Conservation (phyloP, 2,329 filamentous ascomycete genomes). For the Fusarium coffeatum region DNA sequence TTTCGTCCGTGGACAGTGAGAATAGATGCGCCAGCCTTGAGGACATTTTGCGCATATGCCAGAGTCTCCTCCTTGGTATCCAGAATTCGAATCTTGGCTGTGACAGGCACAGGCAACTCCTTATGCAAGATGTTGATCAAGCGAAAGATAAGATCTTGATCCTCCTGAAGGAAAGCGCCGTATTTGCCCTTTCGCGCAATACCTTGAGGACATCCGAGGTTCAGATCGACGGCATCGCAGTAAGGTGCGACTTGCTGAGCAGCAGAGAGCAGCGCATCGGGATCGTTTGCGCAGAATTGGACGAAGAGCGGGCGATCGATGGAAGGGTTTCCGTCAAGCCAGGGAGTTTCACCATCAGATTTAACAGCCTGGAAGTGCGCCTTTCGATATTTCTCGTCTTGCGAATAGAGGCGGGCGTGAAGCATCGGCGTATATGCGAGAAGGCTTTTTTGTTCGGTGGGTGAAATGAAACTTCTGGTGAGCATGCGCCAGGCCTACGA, state of each 20-base stretch:
- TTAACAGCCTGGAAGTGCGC: conserved; percentile 80
- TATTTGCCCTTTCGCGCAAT: conserved; percentile 93
- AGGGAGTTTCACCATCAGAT: conserved; percentile 55
- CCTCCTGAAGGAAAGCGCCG: conserved; percentile 93
- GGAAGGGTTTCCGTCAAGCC: conserved; percentile 87
- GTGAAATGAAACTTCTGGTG: conserved; percentile 87
- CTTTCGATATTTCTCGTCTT: conserved; percentile 79
- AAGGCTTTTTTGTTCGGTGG: conserved; percentile 71
- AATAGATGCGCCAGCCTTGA: conserved; percentile 90
- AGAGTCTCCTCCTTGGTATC: conserved; percentile 89
- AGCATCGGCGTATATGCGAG: conserved; percentile 97
- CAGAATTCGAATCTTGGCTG: conserved; percentile 92
- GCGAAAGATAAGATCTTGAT: conserved; percentile 83
- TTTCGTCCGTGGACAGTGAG: conserved; percentile 90
- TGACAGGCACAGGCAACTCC: conserved; percentile 84
- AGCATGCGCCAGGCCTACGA: conserved; percentile 93
- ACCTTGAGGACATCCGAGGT: conserved; percentile 94
- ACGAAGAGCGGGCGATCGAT: conserved; percentile 92
- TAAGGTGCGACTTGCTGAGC: conserved; percentile 83
- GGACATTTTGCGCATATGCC: conserved; percentile 87
- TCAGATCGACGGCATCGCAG: conserved; percentile 95
- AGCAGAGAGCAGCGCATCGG: conserved; percentile 81
- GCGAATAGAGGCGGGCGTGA: conserved; percentile 87
- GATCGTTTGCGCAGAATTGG: conserved; percentile 94
- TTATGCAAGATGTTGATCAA: conserved; percentile 86